A percentile compares a stretch with the other conserved stretches of the same genome.
Evolutionary conservation across 192 early-diverging fungal genomes (phyloP).

Genomic region (Umbelopsis sp.): DNA sequence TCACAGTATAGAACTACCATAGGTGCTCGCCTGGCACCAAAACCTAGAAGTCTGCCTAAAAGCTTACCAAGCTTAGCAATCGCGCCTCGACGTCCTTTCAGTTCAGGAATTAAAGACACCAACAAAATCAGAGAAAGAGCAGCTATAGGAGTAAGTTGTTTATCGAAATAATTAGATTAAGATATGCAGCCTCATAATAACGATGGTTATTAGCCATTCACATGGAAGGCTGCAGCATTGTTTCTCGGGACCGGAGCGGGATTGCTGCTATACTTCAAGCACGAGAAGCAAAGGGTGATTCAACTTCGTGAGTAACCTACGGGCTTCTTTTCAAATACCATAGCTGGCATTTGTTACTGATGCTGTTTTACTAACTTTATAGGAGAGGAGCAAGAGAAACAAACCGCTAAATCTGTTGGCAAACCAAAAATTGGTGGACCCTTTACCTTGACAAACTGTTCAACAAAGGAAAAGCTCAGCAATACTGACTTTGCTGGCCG

Average conservation of each 20-base stretch:
- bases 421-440: conserved; percentile 91
- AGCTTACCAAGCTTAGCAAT: neutral
- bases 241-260: conserved; percentile 63
- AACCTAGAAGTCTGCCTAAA: neutral
- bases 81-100: conserved; percentile 1
- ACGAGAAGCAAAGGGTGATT: conserved; percentile 60
- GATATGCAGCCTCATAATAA: too few species aligned
- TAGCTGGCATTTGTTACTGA: neutral
- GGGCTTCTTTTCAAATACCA: neutral
- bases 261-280: conserved; percentile 64
- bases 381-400: conserved; percentile 42
- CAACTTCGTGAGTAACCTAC: conserved; percentile 42
- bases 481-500: conserved; percentile 81
- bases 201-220: conserved; percentile 35
- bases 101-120: conserved; percentile 10
- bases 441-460: conserved; percentile 80
- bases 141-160: neutral
- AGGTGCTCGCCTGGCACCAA: neutral
- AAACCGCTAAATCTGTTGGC: conserved; percentile 56
- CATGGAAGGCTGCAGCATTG: conserved; percentile 54
- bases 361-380: neutral
- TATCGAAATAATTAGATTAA: neutral
- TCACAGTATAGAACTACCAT: neutral
- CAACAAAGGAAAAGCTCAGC: conserved; percentile 70
- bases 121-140: conserved; percentile 9